Evolutionary conservation across 352 stramenopile genomes (phyloP).

Genomic region (Globisporangium camurandrum): DNA sequence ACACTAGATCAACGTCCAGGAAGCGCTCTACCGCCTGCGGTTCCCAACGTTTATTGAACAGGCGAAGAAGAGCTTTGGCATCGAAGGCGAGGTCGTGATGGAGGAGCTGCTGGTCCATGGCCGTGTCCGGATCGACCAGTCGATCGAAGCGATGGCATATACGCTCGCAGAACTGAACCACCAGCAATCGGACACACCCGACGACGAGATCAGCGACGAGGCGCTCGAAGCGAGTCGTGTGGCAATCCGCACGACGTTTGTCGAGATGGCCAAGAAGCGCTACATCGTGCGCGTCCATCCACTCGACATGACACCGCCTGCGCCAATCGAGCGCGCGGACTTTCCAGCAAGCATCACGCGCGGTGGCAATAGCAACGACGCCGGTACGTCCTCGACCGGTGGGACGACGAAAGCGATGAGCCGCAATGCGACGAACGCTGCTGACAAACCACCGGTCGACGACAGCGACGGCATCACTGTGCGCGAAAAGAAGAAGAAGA

Average conservation of each 20-base stretch:
- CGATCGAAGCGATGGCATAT: slow-evolving; percentile 76
- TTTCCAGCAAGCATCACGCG: slow-evolving; percentile 59
- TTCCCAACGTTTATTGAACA: slow-evolving; percentile 83
- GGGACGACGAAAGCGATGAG: background rate
- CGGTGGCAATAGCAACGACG: slow-evolving; percentile 23
- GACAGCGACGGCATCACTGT: slow-evolving; percentile 75
- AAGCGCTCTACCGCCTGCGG: slow-evolving; percentile 74
- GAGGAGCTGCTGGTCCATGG: slow-evolving; percentile 82
- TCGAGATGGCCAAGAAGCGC: slow-evolving; percentile 86
- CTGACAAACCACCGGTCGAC: slow-evolving; percentile 10
- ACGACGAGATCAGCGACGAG: slow-evolving; percentile 62
- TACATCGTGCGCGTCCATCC: slow-evolving; percentile 84
- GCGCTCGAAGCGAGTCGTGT: slow-evolving; percentile 63
- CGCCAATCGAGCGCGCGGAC: slow-evolving; percentile 48
- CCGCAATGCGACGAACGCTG: slow-evolving; percentile 3
- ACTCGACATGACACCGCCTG: slow-evolving; percentile 63
- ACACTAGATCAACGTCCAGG: slow-evolving; percentile 77
- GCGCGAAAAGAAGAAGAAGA: slow-evolving; percentile 70
- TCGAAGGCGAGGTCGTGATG: slow-evolving; percentile 83
- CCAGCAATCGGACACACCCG: slow-evolving; percentile 21
- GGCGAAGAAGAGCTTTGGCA: slow-evolving; percentile 64
- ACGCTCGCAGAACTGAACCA: slow-evolving; percentile 58
- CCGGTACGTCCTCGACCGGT: background rate
- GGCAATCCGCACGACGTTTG: slow-evolving; percentile 55
- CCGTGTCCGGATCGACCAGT: slow-evolving; percentile 80